phyloP scores from a whole-genome alignment of 257 asterid species.

The Fraxinus pennsylvanica region DNA sequence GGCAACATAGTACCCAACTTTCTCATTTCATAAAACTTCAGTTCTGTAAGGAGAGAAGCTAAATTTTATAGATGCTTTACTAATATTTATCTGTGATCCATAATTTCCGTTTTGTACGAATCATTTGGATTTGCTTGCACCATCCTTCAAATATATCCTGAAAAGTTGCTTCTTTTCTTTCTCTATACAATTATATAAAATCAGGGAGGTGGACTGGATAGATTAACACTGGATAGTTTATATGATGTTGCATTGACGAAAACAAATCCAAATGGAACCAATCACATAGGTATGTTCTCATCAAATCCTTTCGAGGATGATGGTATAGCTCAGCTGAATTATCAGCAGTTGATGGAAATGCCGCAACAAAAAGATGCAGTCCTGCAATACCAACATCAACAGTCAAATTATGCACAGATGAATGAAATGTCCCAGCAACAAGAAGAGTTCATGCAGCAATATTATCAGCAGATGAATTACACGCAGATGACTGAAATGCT shows the following conservation, averaged over 20 bases:
- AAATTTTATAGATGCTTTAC: background rate
- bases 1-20: background rate
- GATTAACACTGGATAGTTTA: conserved; percentile 60
- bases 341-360: conserved; percentile 27
- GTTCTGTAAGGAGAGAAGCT: background rate
- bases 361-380: conserved; percentile 18
- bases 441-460: conserved; percentile 37
- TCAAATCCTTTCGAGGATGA: conserved; percentile 66
- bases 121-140: background rate
- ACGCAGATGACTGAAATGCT: conserved; percentile 29
- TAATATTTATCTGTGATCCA: background rate
- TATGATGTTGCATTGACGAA: conserved; percentile 48
- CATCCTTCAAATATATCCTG: background rate
- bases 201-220: conserved; percentile 57
- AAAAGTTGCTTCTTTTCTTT: conserved; percentile 1
- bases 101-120: background rate
- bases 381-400: conserved; percentile 13
- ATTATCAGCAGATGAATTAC: conserved; percentile 23
- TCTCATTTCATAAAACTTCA: background rate
- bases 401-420: conserved; percentile 29
- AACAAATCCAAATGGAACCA: conserved; percentile 34
- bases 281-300: conserved; percentile 27
- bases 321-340: conserved; percentile 17
- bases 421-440: conserved; percentile 39
- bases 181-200: conserved; percentile 11